Conservation (phyloP, 169 alveolate genomes). For the Cryptosporidium bovis region DNA sequence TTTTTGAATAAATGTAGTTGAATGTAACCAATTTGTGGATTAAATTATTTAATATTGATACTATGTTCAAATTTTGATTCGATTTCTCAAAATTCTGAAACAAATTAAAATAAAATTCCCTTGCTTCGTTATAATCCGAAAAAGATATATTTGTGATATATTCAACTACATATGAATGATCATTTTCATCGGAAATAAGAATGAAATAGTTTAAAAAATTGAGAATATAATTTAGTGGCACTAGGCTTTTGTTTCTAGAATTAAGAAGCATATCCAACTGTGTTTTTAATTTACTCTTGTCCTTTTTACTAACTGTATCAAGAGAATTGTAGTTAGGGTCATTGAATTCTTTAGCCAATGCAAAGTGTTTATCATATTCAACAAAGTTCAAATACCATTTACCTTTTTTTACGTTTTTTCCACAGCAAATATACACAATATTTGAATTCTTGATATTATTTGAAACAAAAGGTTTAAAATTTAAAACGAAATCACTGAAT, state of each 20-base stretch:
- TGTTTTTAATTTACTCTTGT: neutral
- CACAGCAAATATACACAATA: constrained; percentile 16
- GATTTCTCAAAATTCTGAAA: constrained; percentile 1
- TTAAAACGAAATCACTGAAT: constrained; percentile 2
- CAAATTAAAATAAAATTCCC: neutral
- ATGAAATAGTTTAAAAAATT: neutral
- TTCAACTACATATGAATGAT: constrained; percentile 6
- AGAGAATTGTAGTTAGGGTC: neutral
- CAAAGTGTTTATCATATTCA: constrained; percentile 9
- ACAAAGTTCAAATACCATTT: constrained; percentile 6
- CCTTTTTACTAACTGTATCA: neutral
- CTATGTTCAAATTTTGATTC: neutral
- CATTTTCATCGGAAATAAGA: constrained; percentile 16
- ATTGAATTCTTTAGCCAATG: neutral
- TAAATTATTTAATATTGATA: neutral
- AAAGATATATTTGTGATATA: neutral
- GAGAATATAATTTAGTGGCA: neutral
- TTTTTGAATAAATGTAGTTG: constrained; percentile 10
- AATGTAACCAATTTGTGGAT: constrained; percentile 45
- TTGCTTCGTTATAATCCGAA: constrained; percentile 7
- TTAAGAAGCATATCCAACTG: neutral
- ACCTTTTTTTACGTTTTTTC: neutral
- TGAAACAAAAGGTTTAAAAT: constrained; percentile 32
- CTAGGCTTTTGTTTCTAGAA: neutral
- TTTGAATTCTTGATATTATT: neutral